A percentile compares a stretch with the other conserved stretches of the same genome.
These are phyloP conservation scores for Phytophthora melonis DNA, from an alignment of 352 stramenopile species.

Conservation along the genomic window DNA sequence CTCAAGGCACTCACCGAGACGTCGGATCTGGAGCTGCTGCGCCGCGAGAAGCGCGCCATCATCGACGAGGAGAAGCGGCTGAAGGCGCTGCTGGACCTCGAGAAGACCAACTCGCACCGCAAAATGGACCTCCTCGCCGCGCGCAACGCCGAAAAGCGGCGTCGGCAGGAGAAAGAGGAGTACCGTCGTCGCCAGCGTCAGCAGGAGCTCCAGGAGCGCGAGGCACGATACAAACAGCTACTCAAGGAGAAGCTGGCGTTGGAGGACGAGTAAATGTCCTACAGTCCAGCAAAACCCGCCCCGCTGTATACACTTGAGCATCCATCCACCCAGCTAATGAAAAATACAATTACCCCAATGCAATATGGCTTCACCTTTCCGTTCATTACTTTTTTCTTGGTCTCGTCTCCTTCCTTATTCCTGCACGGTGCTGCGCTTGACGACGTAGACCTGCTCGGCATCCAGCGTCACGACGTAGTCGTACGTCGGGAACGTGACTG, in stretches of 20 bases:
- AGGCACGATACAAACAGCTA: constrained; percentile 74
- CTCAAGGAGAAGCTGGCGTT: constrained; percentile 88
- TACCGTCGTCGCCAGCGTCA: constrained; percentile 77
- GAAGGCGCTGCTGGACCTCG: constrained; percentile 93
- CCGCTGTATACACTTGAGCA: constrained; percentile 27
- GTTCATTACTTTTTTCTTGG: neutral
- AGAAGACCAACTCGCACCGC: constrained; percentile 93
- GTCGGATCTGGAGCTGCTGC: constrained; percentile 91
- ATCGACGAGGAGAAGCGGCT: constrained; percentile 94
- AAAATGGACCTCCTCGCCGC: constrained; percentile 93
- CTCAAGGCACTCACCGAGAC: constrained; percentile 91
- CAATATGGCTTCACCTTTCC: constrained; percentile 3
- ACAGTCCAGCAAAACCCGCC: constrained; percentile 4
- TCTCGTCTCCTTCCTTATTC: constrained; percentile 32
- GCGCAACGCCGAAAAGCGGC: constrained; percentile 91
- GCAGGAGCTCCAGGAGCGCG: constrained; percentile 69
- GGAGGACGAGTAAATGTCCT: constrained; percentile 37
- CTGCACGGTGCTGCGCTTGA: constrained; percentile 63
- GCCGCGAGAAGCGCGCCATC: constrained; percentile 94
- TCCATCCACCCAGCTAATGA: constrained; percentile 2
- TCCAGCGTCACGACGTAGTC: constrained; percentile 78
- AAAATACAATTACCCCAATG: neutral
- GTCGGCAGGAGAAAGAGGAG: constrained; percentile 91
- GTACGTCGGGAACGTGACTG: constrained; percentile 74
- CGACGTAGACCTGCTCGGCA: constrained; percentile 72